Evolutionary conservation across 805 yeast genomes (phyloP), one percentile per base, ranked within the genome.

Genomic region (Yarrowia sp.): DNA sequence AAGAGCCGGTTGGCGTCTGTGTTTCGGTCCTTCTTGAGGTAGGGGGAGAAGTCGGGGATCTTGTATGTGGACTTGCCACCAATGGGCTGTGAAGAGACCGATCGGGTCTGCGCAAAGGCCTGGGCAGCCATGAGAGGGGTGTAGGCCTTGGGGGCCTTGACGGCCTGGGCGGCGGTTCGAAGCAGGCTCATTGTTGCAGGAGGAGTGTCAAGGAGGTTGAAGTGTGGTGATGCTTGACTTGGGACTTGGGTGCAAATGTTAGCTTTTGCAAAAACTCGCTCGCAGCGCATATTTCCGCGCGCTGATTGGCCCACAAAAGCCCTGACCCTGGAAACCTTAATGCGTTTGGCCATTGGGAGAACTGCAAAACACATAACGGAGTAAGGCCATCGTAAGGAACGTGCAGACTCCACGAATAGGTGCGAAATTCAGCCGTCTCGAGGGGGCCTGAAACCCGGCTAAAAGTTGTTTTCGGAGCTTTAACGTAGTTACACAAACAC

Each of bases 21-120:
- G 75, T 88, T 83, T 68, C 82, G 80, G 71, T 82, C 76, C 67
- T 82, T 82, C 81, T 87, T 88, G 71, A 91, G 80, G 78, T 90
- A 88, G 68, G 83, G 85, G 66, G 88, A 82, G 77, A 84, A 92
- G 78, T 92, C 93, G 75, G 97, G 98, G 59, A 94, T 92, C 77
- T 89, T 87, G 81, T 88, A 92, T 69, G 86, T 84, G 61, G 94
- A 83, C 73, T 88, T 87, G 66, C 68, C 70, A 18, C 69, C 69
- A 53, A 66, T 62, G 38, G 69, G 66, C 63, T 67, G 63, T 42
- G 62, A 58, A 18, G 63, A 61, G 29, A 53, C 63, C 14, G 46
- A 61, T 47, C 63, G 44, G 46, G 36, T 61, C 51, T 61, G 63
- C 13, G 51, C 53, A 41, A 44, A 33, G 62, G 53, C 62, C 10